Percentiles rank a stretch among this genome's conserved stretches.
Conservation (phyloP, 2,329 filamentous ascomycete genomes). For the Diaporthe ilicicola region DNA sequence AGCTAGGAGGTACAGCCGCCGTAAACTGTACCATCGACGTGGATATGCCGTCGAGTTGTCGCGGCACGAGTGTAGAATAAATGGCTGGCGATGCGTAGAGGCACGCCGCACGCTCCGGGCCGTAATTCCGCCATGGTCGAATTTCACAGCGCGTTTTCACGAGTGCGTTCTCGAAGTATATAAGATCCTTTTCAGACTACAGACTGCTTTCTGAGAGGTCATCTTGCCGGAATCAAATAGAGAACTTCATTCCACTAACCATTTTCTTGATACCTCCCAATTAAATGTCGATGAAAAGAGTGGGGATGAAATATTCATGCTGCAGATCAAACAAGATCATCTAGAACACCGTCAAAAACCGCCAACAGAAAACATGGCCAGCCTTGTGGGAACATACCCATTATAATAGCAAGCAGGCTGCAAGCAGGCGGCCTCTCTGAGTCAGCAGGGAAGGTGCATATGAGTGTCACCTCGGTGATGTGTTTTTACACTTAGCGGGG, state of each 20-base stretch:
- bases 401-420: no score
- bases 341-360: background rate
- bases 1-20: constrained; percentile 10
- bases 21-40: constrained; percentile 3
- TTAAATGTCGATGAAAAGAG: background rate
- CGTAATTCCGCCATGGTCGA: background rate
- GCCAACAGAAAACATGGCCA: no score
- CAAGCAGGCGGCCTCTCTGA: background rate
- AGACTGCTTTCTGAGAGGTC: background rate
- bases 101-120: background rate
- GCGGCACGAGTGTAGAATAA: background rate
- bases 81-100: background rate
- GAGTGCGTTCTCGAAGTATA: background rate
- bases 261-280: background rate
- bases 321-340: background rate
- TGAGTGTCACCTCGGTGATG: no score
- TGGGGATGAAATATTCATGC: background rate
- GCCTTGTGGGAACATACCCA: no score
- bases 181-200: background rate
- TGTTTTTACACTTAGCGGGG: constrained; percentile 12
- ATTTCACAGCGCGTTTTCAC: background rate
- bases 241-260: background rate
- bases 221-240: background rate
- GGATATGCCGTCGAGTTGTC: constrained; percentile 1
- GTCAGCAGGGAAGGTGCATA: background rate